Evolutionary conservation across 805 yeast species (phyloP), one percentile per base, ranked within the genome.

Genomic region (Maudiozyma pseudohumilis): DNA sequence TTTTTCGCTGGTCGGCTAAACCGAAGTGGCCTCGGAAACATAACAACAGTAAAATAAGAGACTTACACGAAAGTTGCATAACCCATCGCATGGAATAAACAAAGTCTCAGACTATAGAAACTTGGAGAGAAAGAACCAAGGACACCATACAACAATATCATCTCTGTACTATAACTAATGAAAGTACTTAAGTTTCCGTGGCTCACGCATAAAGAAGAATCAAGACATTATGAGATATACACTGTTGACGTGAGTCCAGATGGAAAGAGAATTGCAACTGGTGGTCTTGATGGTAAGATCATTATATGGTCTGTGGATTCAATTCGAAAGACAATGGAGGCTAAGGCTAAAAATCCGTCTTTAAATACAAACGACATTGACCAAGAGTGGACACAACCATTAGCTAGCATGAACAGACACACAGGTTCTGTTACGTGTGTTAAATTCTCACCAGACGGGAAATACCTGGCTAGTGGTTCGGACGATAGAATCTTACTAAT

Each of bases 351-450:
- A 6, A 34, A 47, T 29, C 28, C 35, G 17, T 28, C 34, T 6
- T 29, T 29, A 10, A 27, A 28, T 19, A 32, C 36, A 29, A 32
- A 36, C 8, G 23, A 41, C 6, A 32, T 46, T 29, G 46, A 44
- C 4, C 53, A 48, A 2, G 54, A 52, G 2, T 36, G 44, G 39
- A 44, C 50, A 49, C 58, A 72, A 21, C 94, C 95, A 4, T 60
- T 88, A 13, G 85, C 94, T 40, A 80, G 92, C 20, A 85, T 92
- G 95, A 80, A 92, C 27, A 72, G 96, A 38, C 98, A 92, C 55
- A 86, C 92, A 17, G 99, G 98, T 35, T 95, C 95, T 2, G 96
- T 92, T 4, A 92, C 98, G 1, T 80, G 86, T 39, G 92, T 92
- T 18, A 71, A 88, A 49, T 92, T 92, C 56, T 83, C 94, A 1